These are phyloP conservation scores for Mucor plumbeus DNA, from an alignment of 371 early-diverging fungal genomes.

Conservation along the genomic window DNA sequence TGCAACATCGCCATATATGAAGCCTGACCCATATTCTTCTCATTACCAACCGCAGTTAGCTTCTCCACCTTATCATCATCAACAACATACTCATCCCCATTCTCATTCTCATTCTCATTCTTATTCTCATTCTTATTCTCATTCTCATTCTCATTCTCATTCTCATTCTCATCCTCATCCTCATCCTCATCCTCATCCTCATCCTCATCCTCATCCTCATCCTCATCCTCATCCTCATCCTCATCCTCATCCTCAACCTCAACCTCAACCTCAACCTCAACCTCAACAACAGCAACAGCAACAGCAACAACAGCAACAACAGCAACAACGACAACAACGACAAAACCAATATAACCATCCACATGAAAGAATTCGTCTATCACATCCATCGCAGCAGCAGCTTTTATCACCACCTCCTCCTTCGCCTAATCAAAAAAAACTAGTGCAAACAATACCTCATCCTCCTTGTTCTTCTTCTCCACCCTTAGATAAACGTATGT, in stretches of 20 bases:
- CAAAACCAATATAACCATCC: neutral
- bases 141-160: too few relatives aligned
- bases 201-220: too few relatives aligned
- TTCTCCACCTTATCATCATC: neutral
- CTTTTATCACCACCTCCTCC: neutral
- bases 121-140: too few relatives aligned
- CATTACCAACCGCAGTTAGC: neutral
- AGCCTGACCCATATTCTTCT: neutral
- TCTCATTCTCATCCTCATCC: too few relatives aligned
- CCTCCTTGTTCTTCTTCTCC: neutral
- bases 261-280: neutral
- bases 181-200: too few relatives aligned
- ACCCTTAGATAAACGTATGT: neutral
- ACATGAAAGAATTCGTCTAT: neutral
- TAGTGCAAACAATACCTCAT: neutral
- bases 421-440: neutral
- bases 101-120: too few relatives aligned
- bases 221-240: too few relatives aligned
- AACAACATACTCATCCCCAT: neutral
- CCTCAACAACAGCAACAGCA: neutral
- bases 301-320: too few relatives aligned
- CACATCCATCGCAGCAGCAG: neutral
- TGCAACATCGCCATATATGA: slow-evolving; percentile 3
- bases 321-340: too few relatives aligned
- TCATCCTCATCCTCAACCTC: too few relatives aligned